Conservation (phyloP, 345 rosid species). For the Noccaea bulbosa region DNA sequence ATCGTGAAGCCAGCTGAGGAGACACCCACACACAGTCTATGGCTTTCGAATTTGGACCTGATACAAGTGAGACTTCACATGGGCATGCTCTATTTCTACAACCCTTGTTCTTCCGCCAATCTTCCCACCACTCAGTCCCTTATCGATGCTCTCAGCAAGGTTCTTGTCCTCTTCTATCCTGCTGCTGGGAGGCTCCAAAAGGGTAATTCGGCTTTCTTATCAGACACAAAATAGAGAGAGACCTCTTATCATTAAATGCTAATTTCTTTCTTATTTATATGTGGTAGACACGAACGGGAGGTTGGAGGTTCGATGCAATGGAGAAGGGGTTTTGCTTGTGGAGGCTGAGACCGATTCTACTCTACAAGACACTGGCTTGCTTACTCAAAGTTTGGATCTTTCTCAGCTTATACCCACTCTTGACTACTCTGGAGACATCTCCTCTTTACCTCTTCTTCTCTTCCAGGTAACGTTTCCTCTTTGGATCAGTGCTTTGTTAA, state of each 20-base stretch:
- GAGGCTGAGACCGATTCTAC: conserved; percentile 43
- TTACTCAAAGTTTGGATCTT: conserved; percentile 29
- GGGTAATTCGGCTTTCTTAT: conserved; percentile 15
- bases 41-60: conserved; percentile 51
- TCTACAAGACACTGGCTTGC: conserved; percentile 34
- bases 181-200: conserved; percentile 50
- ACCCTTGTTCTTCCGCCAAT: conserved; percentile 31
- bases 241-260: neutral
- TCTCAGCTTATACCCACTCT: conserved; percentile 38
- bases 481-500: neutral
- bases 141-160: conserved; percentile 46
- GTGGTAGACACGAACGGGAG: conserved; percentile 45
- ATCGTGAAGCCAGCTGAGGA: conserved; percentile 43
- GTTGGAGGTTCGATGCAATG: conserved; percentile 48
- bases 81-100: conserved; percentile 44
- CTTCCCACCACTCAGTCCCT: conserved; percentile 38
- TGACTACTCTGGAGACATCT: conserved; percentile 41
- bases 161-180: conserved; percentile 51
- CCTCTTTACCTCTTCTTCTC: conserved; percentile 44
- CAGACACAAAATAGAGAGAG: neutral
- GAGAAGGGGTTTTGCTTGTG: conserved; percentile 48
- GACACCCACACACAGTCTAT: conserved; percentile 39
- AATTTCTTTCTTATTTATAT: neutral
- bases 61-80: conserved; percentile 28
- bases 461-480: conserved; percentile 38